Percentiles rank a stretch among this genome's conserved stretches.
Conservation (phyloP, 441 rosid species). For the Sinapis alba region DNA sequence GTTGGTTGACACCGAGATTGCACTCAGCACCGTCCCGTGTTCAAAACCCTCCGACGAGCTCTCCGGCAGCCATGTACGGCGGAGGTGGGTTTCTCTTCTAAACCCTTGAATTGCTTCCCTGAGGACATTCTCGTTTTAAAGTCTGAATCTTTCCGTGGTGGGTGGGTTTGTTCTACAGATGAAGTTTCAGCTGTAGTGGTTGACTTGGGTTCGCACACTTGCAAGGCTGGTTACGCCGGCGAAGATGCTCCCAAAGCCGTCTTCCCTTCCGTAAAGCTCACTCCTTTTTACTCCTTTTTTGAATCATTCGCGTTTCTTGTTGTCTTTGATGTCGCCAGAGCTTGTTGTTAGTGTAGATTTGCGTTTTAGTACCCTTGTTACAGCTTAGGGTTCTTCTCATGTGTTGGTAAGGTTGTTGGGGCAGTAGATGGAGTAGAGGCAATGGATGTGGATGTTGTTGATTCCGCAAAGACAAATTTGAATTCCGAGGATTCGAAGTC, state of each 20-base stretch:
- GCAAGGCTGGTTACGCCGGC: conserved; percentile 99
- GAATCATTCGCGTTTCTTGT: not conserved
- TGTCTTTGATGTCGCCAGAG: not conserved
- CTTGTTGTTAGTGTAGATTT: conserved; percentile 11
- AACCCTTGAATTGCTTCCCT: conserved; percentile 24
- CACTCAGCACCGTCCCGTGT: not conserved
- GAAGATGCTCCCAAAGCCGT: conserved; percentile 99
- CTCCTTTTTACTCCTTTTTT: not conserved
- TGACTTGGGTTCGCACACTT: conserved; percentile 97
- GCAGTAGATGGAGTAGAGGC: conserved; percentile 60
- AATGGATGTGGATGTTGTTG: conserved; percentile 81
- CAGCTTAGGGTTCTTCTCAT: conserved; percentile 25
- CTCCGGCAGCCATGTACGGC: conserved; percentile 72
- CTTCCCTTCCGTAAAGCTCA: conserved; percentile 83
- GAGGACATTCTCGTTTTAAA: not conserved
- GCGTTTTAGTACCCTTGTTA: not conserved
- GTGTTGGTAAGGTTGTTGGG: conserved; percentile 82
- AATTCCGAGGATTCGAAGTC: conserved; percentile 71
- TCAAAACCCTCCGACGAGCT: conserved; percentile 19
- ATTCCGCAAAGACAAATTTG: conserved; percentile 42
- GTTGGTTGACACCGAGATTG: not conserved
- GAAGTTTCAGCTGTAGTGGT: conserved; percentile 98
- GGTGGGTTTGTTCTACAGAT: conserved; percentile 51
- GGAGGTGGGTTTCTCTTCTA: conserved; percentile 66
- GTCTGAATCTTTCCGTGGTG: conserved; percentile 1